phyloP scores from a whole-genome alignment of 768 basidiomycete genomes.

The Suillus bovinus region DNA sequence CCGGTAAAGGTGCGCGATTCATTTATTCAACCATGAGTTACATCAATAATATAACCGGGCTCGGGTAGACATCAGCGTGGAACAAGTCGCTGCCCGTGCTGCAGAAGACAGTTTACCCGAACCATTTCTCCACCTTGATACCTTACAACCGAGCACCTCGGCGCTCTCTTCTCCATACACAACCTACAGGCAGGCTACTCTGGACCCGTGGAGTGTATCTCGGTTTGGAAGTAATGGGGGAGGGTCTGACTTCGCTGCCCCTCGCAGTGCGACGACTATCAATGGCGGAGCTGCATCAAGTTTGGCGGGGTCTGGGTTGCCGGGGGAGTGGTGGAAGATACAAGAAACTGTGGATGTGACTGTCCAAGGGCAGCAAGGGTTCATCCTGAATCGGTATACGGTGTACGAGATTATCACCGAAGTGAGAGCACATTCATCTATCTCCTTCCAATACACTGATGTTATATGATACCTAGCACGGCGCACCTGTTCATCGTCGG shows the following conservation, averaged over 20 bases:
- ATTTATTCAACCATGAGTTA: constrained; percentile 7
- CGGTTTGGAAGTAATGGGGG: constrained; percentile 34
- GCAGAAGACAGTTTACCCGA: constrained; percentile 78
- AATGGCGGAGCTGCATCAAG: constrained; percentile 54
- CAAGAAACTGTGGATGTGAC: constrained; percentile 71
- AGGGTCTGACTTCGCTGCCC: constrained; percentile 27
- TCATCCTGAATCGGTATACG: constrained; percentile 84
- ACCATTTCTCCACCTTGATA: constrained; percentile 64
- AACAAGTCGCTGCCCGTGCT: constrained; percentile 76
- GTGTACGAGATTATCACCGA: constrained; percentile 82
- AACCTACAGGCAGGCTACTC: constrained; percentile 45
- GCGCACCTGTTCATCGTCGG: constrained; percentile 71
- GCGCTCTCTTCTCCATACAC: constrained; percentile 43
- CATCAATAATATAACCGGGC: constrained; percentile 2
- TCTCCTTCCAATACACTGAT: constrained; percentile 9
- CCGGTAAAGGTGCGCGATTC: constrained; percentile 60
- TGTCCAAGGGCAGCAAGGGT: constrained; percentile 87
- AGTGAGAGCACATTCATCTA: constrained; percentile 43
- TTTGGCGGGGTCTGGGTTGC: constrained; percentile 70
- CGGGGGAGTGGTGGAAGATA: constrained; percentile 85
- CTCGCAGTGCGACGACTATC: constrained; percentile 24
- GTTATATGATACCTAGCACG: constrained; percentile 44
- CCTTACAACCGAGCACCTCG: constrained; percentile 55
- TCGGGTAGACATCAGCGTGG: constrained; percentile 69
- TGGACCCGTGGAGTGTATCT: constrained; percentile 65